Evolutionary conservation across 2,329 filamentous ascomycete species (phyloP).

Genomic region (Fusarium veterinarium): DNA sequence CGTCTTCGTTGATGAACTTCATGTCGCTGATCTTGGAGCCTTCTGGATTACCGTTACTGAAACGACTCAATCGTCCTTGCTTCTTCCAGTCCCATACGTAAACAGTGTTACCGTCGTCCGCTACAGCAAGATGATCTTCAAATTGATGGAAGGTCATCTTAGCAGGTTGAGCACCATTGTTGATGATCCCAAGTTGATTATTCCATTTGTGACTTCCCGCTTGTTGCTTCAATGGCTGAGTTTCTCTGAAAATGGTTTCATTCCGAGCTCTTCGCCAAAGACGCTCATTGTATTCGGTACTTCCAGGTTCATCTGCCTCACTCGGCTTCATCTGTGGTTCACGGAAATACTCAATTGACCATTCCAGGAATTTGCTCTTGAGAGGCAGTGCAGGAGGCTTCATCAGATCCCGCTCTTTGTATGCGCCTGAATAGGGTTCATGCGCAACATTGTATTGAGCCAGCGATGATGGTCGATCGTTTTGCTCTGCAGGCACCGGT

Average conservation of each 20-base stretch:
- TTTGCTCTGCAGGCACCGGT: conserved; percentile 75
- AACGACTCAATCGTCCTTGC: conserved; percentile 79
- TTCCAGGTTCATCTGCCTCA: conserved; percentile 95
- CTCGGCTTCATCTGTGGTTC: conserved; percentile 98
- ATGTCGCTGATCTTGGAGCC: conserved; percentile 94
- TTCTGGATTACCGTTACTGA: conserved; percentile 93
- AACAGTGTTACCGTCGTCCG: conserved; percentile 91
- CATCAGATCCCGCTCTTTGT: conserved; percentile 69
- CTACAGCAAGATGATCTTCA: conserved; percentile 93
- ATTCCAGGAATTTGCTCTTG: conserved; percentile 87
- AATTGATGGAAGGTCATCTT: conserved; percentile 99
- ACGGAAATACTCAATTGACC: conserved; percentile 97
- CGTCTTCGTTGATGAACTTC: conserved; percentile 98
- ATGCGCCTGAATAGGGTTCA: conserved; percentile 83
- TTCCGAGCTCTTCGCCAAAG: conserved; percentile 94
- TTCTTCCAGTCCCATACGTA: conserved; percentile 94
- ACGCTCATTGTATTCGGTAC: conserved; percentile 94
- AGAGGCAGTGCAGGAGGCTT: conserved; percentile 76
- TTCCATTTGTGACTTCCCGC: conserved; percentile 91
- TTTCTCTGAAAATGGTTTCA: conserved; percentile 90
- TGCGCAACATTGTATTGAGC: conserved; percentile 81
- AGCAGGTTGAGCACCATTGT: conserved; percentile 88
- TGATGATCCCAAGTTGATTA: conserved; percentile 82
- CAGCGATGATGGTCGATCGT: conserved; percentile 68
- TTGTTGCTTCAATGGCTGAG: conserved; percentile 91